Evolutionary conservation across 805 yeast species (phyloP), one percentile per base, ranked within the genome.

Genomic region (Monosporozyma yasuniensis): DNA sequence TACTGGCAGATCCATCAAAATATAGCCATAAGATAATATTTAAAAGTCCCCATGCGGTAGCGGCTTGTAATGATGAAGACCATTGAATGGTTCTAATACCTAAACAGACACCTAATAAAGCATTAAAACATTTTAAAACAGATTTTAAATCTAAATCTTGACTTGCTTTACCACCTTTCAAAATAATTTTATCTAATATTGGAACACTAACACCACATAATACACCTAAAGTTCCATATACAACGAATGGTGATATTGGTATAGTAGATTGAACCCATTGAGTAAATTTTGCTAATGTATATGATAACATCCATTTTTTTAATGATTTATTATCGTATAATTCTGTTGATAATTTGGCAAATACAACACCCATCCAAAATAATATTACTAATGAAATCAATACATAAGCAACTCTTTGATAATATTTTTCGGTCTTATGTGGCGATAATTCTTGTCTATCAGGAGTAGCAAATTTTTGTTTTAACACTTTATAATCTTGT

Each of bases 41-140:
- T 49, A 83, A 67, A 21, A 79, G 64, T 11, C 79, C 70, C 84
- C 87, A 83, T 3, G 81, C 72, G 42, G 77, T 66, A 3, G 84
- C 74, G 11, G 84, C 83, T 58, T 85, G 89, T 42, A 80, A 66
- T 18, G 81, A 74, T 0, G 84, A 76, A 46, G 74, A 67, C 91
- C 91, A 84, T 57, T 81, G 83, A 37, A 82, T 71, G 54, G 78
- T 80, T 56, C 86, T 74, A 32, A 85, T 74, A 22, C 87, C 88
- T 59, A 80, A 84, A 4, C 81, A 74, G 34, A 85, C 76, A 2
- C 95, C 95, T 42, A 84, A 67, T 57, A 84, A 75, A 2, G 87
- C 83, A 50, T 83, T 77, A 18, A 54, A 54, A 50, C 55, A 54
- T 45, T 55, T 59, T 23, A 62, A 51, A 2, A 63, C 55, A 16